Evolutionary conservation across 129 eudicot genomes (phyloP).

Genomic region (Chrysanthemum lavandulifolium): DNA sequence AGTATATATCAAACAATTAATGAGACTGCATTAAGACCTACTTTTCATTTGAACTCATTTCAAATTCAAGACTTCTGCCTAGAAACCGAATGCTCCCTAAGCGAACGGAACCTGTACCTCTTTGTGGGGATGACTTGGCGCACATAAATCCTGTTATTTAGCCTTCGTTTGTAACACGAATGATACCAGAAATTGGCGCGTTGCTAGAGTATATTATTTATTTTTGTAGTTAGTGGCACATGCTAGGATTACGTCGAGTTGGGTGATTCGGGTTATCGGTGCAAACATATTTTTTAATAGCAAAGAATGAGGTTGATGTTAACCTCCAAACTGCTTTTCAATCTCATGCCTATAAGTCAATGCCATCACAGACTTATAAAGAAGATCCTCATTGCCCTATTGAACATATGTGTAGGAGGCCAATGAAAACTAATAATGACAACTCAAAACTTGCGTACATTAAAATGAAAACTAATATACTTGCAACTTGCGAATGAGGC

Average conservation of each 20-base stretch:
- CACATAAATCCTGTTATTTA: background rate
- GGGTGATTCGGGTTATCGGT: too few relatives aligned
- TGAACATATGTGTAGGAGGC: too few relatives aligned
- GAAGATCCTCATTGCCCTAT: too few relatives aligned
- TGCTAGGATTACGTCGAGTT: constrained; percentile 33
- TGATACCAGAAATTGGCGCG: constrained; percentile 5
- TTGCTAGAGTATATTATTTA: background rate
- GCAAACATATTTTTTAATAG: too few relatives aligned
- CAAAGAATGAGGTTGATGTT: too few relatives aligned
- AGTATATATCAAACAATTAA: background rate
- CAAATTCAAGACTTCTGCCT: background rate
- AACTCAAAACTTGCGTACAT: too few relatives aligned
- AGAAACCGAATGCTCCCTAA: background rate
- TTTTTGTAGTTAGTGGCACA: constrained; percentile 36
- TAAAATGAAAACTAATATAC: too few relatives aligned
- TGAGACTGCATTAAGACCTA: background rate
- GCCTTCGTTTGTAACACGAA: constrained; percentile 2
- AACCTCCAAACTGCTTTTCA: too few relatives aligned
- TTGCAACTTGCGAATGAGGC: too few relatives aligned
- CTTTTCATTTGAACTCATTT: background rate
- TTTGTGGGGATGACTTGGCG: background rate
- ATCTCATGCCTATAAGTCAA: too few relatives aligned
- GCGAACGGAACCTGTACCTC: background rate
- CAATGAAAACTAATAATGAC: too few relatives aligned
- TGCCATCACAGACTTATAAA: too few relatives aligned